phyloP scores from a whole-genome alignment of 2,329 filamentous ascomycete species.

The Colletotrichum aenigma region DNA sequence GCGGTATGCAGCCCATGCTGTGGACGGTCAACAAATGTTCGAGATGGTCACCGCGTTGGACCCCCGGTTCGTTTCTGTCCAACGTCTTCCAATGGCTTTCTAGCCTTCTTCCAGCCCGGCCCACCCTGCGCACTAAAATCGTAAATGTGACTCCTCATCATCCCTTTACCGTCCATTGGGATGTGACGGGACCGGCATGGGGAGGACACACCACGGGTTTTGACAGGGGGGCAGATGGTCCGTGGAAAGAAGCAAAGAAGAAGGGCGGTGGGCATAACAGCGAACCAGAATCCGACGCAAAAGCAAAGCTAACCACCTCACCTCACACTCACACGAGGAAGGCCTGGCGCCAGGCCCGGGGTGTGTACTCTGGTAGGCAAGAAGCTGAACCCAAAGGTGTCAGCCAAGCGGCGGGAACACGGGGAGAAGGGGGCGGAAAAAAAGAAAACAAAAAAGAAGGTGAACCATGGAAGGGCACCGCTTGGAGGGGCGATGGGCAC shows the following conservation, averaged over 20 bases:
- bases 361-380: background rate
- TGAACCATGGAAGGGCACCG: background rate
- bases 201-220: background rate
- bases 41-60: background rate
- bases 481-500: background rate
- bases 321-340: background rate
- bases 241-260: constrained; percentile 15
- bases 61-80: constrained; percentile 2
- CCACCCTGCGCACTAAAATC: background rate
- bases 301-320: constrained; percentile 13
- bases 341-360: background rate
- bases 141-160: background rate
- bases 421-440: background rate
- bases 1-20: background rate
- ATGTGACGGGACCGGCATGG: background rate
- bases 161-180: background rate
- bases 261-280: constrained; percentile 18
- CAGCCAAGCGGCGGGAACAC: background rate
- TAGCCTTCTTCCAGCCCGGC: background rate
- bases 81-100: background rate
- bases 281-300: background rate
- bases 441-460: background rate
- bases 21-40: background rate
- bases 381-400: background rate
- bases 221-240: background rate